Evolutionary conservation across 2,329 filamentous ascomycete genomes (phyloP).

Genomic region (Monilinia polystroma): DNA sequence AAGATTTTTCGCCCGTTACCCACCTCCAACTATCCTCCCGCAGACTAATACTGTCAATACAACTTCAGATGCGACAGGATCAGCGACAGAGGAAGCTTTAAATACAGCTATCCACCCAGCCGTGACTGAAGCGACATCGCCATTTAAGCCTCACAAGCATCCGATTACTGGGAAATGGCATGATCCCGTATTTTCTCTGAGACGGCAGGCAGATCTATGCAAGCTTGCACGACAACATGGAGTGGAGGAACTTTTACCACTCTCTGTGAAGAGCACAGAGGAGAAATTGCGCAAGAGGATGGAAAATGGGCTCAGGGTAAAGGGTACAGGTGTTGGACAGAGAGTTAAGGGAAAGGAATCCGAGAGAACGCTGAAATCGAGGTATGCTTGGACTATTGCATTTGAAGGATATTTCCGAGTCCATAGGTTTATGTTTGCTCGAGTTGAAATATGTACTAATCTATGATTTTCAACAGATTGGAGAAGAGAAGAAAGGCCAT

Average conservation of each 20-base stretch:
- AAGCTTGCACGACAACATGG: conserved; percentile 78
- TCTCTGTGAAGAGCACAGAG: conserved; percentile 72
- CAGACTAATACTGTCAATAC: conserved; percentile 37
- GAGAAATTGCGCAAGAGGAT: conserved; percentile 68
- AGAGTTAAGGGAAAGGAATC: conserved; percentile 92
- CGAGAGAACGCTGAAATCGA: conserved; percentile 80
- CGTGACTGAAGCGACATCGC: conserved; percentile 47
- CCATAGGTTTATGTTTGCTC: background rate
- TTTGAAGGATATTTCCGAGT: conserved; percentile 31
- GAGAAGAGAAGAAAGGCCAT: conserved; percentile 89
- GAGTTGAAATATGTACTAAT: conserved; percentile 25
- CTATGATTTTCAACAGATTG: conserved; percentile 54
- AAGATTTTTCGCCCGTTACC: conserved; percentile 87
- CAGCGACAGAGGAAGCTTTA: conserved; percentile 41
- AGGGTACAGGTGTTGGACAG: conserved; percentile 90
- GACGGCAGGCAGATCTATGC: conserved; percentile 86
- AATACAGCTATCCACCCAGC: conserved; percentile 44
- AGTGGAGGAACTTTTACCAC: conserved; percentile 77
- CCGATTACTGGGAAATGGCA: conserved; percentile 79
- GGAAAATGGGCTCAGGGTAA: conserved; percentile 78
- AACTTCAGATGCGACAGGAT: conserved; percentile 44
- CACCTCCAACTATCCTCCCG: conserved; percentile 63
- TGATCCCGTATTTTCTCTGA: conserved; percentile 76
- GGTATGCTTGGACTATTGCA: conserved; percentile 50
- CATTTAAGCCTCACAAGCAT: conserved; percentile 79